These are phyloP conservation scores for Klebsormidium nitens DNA, from an alignment of 139 green algal species.

Conservation along the genomic window DNA sequence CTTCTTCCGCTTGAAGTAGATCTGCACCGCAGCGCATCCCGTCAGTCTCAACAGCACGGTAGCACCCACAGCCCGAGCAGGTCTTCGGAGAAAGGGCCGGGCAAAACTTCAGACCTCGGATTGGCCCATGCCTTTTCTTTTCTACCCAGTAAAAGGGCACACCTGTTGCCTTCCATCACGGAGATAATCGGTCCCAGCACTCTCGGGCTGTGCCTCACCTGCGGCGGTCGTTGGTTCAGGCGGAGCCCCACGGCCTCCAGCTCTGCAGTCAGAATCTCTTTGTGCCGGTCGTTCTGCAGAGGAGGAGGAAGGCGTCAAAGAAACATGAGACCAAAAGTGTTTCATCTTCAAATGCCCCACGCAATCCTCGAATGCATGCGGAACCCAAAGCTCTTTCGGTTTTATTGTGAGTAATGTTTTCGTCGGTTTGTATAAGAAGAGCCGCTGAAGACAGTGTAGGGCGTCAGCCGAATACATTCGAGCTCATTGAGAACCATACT, in stretches of 20 bases:
- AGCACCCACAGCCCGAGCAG: not conserved
- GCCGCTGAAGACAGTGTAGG: too few species aligned
- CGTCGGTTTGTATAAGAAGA: too few species aligned
- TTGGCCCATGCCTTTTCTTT: not conserved
- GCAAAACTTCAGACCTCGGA: not conserved
- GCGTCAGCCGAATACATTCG: too few species aligned
- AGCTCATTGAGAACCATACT: too few species aligned
- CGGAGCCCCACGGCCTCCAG: slow-evolving; percentile 92
- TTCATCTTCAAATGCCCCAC: too few species aligned
- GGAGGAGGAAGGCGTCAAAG: too few species aligned
- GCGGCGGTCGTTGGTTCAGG: slow-evolving; percentile 71
- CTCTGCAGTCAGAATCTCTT: slow-evolving; percentile 91
- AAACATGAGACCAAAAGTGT: too few species aligned
- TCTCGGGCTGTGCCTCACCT: too few species aligned
- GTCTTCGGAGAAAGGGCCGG: not conserved
- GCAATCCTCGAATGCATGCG: too few species aligned
- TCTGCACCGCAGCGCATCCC: slow-evolving; percentile 24
- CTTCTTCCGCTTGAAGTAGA: slow-evolving; percentile 96
- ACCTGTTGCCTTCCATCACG: not conserved
- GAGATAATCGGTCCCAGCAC: not conserved
- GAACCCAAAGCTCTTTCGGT: too few species aligned
- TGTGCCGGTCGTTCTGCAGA: slow-evolving; percentile 65
- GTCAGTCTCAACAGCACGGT: not conserved
- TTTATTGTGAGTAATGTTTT: too few species aligned
- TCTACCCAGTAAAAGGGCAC: not conserved